A percentile compares a stretch with the other conserved stretches of the same genome.
Conservation (phyloP, 2,329 filamentous ascomycete genomes). For the Coccinonectria pachysandricola region DNA sequence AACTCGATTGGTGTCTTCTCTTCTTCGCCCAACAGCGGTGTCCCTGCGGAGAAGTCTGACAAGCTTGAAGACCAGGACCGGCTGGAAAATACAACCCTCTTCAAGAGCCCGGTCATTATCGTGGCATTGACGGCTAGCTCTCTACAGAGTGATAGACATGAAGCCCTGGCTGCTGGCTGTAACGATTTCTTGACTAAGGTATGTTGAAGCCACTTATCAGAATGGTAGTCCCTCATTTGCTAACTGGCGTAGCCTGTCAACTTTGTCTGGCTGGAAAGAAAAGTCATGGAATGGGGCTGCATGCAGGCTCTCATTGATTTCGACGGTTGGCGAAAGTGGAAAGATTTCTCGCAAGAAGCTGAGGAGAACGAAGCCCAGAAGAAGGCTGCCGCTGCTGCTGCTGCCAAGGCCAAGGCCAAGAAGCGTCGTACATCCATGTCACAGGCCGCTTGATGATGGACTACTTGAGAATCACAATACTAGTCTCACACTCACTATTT, state of each 20-base stretch:
- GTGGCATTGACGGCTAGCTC: slow-evolving; percentile 92
- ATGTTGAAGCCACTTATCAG: slow-evolving; percentile 17
- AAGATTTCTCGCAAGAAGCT: slow-evolving; percentile 56
- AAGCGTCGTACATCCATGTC: slow-evolving; percentile 33
- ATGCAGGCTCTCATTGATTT: slow-evolving; percentile 99
- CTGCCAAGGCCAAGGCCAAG: slow-evolving; percentile 30
- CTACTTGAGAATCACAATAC: neutral
- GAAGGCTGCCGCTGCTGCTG: slow-evolving; percentile 24
- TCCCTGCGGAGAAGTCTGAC: slow-evolving; percentile 33
- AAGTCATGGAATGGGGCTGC: slow-evolving; percentile 98
- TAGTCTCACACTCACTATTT: too few species aligned
- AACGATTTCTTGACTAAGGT: slow-evolving; percentile 99
- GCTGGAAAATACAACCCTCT: slow-evolving; percentile 57
- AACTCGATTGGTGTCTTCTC: slow-evolving; percentile 91
- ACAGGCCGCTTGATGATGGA: slow-evolving; percentile 8
- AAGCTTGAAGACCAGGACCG: slow-evolving; percentile 56
- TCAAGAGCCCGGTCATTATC: slow-evolving; percentile 96
- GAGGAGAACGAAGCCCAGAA: slow-evolving; percentile 33
- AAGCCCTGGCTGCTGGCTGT: slow-evolving; percentile 87
- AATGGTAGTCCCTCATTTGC: neutral
- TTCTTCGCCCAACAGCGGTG: slow-evolving; percentile 49
- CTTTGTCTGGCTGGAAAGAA: slow-evolving; percentile 93
- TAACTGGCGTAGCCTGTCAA: slow-evolving; percentile 65
- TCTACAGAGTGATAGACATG: slow-evolving; percentile 88
- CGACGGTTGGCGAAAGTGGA: slow-evolving; percentile 97